These are phyloP conservation scores for Aspergillus sp. DNA, from an alignment of 2,329 filamentous ascomycete species.

Conservation along the genomic window DNA sequence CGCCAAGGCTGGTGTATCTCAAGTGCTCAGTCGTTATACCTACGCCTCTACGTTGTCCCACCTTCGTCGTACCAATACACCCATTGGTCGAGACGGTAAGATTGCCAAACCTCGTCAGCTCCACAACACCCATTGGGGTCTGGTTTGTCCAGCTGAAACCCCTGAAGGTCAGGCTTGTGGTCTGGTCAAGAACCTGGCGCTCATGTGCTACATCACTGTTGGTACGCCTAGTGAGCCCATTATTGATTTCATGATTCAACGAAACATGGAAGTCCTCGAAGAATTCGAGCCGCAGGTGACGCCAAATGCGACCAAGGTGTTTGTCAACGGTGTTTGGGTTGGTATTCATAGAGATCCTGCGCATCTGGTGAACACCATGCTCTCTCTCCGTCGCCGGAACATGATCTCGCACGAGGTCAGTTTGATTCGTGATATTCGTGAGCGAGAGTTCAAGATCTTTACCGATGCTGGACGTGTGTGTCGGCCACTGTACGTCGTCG, in stretches of 20 bases:
- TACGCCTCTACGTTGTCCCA: constrained; percentile 96
- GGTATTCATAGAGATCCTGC: constrained; percentile 89
- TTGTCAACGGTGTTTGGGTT: constrained; percentile 97
- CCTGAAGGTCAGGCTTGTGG: constrained; percentile 98
- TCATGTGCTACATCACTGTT: constrained; percentile 98
- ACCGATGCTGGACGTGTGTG: constrained; percentile 95
- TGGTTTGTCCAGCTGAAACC: constrained; percentile 96
- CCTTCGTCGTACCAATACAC: constrained; percentile 94
- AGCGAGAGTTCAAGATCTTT: constrained; percentile 97
- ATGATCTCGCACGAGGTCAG: constrained; percentile 91
- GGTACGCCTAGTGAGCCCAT: constrained; percentile 89
- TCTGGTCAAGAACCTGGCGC: constrained; percentile 92
- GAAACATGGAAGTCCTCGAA: constrained; percentile 94
- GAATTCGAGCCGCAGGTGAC: constrained; percentile 86
- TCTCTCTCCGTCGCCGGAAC: constrained; percentile 74
- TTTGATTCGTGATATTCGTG: constrained; percentile 91
- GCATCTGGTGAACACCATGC: constrained; percentile 76
- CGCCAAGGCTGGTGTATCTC: constrained; percentile 93
- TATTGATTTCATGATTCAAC: constrained; percentile 90
- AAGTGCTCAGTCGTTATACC: constrained; percentile 96
- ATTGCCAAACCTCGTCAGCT: constrained; percentile 96
- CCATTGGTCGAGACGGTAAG: constrained; percentile 96
- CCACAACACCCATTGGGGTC: constrained; percentile 97
- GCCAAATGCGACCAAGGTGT: constrained; percentile 94
- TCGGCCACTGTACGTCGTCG: constrained; percentile 88